phyloP scores from a whole-genome alignment of 352 stramenopile genomes.

The Globisporangium camurandrum region DNA sequence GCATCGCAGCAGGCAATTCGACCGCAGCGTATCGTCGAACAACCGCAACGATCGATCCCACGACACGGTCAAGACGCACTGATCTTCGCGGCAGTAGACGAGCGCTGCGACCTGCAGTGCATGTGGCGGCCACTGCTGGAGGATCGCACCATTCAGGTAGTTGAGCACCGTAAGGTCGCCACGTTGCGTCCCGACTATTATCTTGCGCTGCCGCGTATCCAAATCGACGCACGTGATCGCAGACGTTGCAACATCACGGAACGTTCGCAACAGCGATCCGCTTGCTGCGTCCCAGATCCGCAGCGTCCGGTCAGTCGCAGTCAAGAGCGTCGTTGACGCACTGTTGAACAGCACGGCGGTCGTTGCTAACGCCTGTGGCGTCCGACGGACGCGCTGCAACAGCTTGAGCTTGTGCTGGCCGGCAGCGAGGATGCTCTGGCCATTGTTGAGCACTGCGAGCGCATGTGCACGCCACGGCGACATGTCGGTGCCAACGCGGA shows the following conservation, averaged over 20 bases:
- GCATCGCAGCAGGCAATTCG: conserved; percentile 55
- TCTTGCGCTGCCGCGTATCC: conserved; percentile 59
- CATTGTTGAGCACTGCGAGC: conserved; percentile 53
- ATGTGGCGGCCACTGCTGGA: conserved; percentile 60
- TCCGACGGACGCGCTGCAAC: conserved; percentile 53
- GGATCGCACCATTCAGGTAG: conserved; percentile 63
- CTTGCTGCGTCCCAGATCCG: conserved; percentile 62
- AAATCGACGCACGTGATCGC: conserved; percentile 73
- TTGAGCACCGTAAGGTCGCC: conserved; percentile 65
- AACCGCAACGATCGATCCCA: conserved; percentile 69
- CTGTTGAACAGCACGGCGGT: conserved; percentile 64
- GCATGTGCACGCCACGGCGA: conserved; percentile 67
- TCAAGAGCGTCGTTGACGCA: conserved; percentile 56
- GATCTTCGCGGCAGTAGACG: conserved; percentile 72
- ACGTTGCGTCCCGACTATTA: conserved; percentile 57
- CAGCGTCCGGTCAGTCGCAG: conserved; percentile 58
- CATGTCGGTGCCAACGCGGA: conserved; percentile 58
- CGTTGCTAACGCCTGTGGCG: conserved; percentile 48
- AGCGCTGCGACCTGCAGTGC: conserved; percentile 52
- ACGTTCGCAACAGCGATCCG: conserved; percentile 47
- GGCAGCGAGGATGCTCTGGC: conserved; percentile 45
- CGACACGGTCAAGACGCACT: conserved; percentile 61
- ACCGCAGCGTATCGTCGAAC: conserved; percentile 55
- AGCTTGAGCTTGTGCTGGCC: conserved; percentile 68
- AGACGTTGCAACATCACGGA: conserved; percentile 33